These are phyloP conservation scores for Echinochloa phyllopogon DNA, from an alignment of 176 grass and related monocot species.

Conservation along the genomic window DNA sequence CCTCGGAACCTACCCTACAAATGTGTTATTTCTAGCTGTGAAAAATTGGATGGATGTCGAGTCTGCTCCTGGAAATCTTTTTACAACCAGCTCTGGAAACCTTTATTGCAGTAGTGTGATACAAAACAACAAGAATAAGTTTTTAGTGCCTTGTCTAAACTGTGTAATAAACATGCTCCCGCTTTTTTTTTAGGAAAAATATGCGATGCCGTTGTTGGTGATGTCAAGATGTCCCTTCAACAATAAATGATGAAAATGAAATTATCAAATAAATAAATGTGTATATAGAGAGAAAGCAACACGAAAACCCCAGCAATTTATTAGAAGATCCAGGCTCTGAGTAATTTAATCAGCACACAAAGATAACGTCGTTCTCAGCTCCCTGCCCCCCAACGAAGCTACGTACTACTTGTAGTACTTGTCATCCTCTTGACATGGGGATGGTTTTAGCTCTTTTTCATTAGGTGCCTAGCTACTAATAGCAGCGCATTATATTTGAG, in stretches of 20 bases:
- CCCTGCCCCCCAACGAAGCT: neutral
- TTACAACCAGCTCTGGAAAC: no score
- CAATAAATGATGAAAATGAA: neutral
- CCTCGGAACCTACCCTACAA: no score
- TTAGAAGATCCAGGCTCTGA: neutral
- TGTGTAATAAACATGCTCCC: neutral
- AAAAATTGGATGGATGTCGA: no score
- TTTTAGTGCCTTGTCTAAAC: neutral
- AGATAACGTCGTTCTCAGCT: neutral
- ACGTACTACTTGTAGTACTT: neutral
- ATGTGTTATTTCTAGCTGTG: no score
- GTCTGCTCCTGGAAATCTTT: no score
- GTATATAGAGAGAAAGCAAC: no score
- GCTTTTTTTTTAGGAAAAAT: no score
- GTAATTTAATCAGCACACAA: neutral
- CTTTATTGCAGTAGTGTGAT: no score
- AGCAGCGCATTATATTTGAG: constrained; percentile 3
- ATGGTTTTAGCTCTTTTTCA: constrained; percentile 17
- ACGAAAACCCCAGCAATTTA: neutral
- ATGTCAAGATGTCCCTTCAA: neutral
- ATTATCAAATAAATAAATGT: neutral
- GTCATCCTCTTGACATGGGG: constrained; percentile 16
- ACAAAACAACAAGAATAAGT: neutral
- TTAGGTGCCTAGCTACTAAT: neutral
- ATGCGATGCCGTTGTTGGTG: neutral